phyloP scores from a whole-genome alignment of 257 asterid genomes.

The Solanum raphanifolium region DNA sequence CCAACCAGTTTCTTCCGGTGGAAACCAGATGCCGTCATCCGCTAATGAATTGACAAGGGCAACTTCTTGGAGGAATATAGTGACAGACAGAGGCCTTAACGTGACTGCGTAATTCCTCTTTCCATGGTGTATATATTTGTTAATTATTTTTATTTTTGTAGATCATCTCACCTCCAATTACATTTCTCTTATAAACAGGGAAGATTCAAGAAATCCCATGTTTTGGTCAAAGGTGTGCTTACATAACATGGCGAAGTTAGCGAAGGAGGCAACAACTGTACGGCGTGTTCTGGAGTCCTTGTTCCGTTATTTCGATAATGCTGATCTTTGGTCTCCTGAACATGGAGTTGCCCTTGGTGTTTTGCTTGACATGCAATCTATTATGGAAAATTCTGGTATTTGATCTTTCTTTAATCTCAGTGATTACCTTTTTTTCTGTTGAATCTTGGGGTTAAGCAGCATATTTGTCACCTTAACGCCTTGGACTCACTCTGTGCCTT shows the following conservation, averaged over 20 bases:
- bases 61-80: slow-evolving; percentile 59
- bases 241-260: slow-evolving; percentile 70
- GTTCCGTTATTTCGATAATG: slow-evolving; percentile 57
- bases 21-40: slow-evolving; percentile 20
- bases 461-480: slow-evolving; percentile 7
- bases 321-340: slow-evolving; percentile 60
- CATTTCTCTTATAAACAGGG: slow-evolving; percentile 35
- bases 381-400: slow-evolving; percentile 54
- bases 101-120: slow-evolving; percentile 38
- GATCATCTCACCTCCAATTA: slow-evolving; percentile 14
- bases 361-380: slow-evolving; percentile 59
- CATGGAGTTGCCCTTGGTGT: slow-evolving; percentile 55
- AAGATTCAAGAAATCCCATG: slow-evolving; percentile 44
- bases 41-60: slow-evolving; percentile 41
- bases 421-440: background rate
- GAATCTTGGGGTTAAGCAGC: background rate
- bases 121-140: slow-evolving; percentile 2
- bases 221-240: slow-evolving; percentile 74
- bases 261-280: slow-evolving; percentile 62
- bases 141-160: slow-evolving; percentile 4
- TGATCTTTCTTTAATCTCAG: background rate
- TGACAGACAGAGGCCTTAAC: slow-evolving; percentile 43
- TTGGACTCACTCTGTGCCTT: background rate
- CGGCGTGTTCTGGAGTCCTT: slow-evolving; percentile 69
- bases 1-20: slow-evolving; percentile 23